Conservation (phyloP, 1,284 basidiomycete species). For the Cutaneotrichosporon cavernicola region DNA sequence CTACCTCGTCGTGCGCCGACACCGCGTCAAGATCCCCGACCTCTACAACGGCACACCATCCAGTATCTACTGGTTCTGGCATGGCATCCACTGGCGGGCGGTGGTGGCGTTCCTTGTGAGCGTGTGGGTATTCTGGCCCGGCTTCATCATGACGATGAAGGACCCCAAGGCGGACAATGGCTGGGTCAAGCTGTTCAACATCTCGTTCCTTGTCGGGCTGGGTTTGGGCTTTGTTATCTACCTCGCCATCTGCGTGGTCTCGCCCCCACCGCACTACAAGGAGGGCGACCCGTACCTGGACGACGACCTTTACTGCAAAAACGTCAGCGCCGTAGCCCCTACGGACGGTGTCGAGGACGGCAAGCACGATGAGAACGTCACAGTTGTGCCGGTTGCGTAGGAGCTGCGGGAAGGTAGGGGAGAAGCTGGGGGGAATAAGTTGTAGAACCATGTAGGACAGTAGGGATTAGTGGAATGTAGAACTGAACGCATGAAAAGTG, state of each 20-base stretch:
- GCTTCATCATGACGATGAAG: constrained; percentile 31
- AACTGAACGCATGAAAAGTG: not conserved
- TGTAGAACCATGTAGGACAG: not conserved
- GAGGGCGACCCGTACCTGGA: constrained; percentile 22
- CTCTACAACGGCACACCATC: constrained; percentile 32
- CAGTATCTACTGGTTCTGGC: constrained; percentile 38
- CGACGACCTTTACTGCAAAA: constrained; percentile 12
- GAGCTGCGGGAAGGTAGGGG: not conserved
- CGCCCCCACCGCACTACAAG: constrained; percentile 21
- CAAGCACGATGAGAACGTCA: not conserved
- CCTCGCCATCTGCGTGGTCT: constrained; percentile 23
- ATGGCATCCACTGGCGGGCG: constrained; percentile 36
- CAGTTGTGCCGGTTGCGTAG: not conserved
- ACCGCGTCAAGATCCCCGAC: constrained; percentile 44
- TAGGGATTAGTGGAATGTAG: not conserved
- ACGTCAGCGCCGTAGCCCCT: not conserved
- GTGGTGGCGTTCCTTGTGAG: constrained; percentile 29
- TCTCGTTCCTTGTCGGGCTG: constrained; percentile 34
- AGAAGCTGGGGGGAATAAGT: not conserved
- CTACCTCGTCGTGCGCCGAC: constrained; percentile 52
- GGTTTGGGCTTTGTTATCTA: constrained; percentile 25
- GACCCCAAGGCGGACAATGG: constrained; percentile 20
- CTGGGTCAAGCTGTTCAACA: constrained; percentile 36
- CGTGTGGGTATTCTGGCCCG: constrained; percentile 29
- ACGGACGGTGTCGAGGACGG: not conserved